phyloP scores from a whole-genome alignment of 495 filamentous ascomycete genomes.

The Penicillium cinerascens region DNA sequence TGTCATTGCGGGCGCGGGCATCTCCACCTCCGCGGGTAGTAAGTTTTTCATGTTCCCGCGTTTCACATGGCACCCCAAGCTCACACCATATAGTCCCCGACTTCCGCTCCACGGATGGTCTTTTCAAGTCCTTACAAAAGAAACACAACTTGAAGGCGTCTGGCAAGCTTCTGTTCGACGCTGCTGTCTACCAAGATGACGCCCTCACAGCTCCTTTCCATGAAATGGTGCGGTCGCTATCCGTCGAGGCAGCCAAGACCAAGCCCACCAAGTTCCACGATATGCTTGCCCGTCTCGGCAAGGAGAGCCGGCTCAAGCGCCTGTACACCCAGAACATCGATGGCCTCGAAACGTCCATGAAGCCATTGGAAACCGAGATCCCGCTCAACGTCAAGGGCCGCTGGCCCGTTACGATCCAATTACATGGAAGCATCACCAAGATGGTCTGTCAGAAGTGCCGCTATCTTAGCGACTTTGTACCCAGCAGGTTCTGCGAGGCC shows the following conservation, averaged over 20 bases:
- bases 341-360: conserved; percentile 82
- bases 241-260: conserved; percentile 67
- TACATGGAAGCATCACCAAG: conserved; percentile 89
- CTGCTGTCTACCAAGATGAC: conserved; percentile 92
- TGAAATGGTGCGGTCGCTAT: conserved; percentile 88
- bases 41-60: conserved; percentile 63
- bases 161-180: conserved; percentile 94
- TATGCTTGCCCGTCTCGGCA: conserved; percentile 84
- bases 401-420: conserved; percentile 90
- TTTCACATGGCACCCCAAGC: conserved; percentile 49
- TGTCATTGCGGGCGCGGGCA: conserved; percentile 92
- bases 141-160: conserved; percentile 90
- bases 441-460: conserved; percentile 96
- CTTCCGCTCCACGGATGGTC: conserved; percentile 84
- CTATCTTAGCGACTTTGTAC: conserved; percentile 69
- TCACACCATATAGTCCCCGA: conserved; percentile 69
- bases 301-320: conserved; percentile 83
- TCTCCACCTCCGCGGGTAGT: conserved; percentile 95
- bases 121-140: conserved; percentile 77
- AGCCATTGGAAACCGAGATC: conserved; percentile 72
- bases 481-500: conserved; percentile 77
- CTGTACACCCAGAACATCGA: conserved; percentile 97
- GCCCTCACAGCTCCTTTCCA: conserved; percentile 85
- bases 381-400: conserved; percentile 74
- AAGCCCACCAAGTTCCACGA: conserved; percentile 89